Base-by-base conservation (phyloP, 305 asterid genomes). In the Fraxinus ornus region DNA sequence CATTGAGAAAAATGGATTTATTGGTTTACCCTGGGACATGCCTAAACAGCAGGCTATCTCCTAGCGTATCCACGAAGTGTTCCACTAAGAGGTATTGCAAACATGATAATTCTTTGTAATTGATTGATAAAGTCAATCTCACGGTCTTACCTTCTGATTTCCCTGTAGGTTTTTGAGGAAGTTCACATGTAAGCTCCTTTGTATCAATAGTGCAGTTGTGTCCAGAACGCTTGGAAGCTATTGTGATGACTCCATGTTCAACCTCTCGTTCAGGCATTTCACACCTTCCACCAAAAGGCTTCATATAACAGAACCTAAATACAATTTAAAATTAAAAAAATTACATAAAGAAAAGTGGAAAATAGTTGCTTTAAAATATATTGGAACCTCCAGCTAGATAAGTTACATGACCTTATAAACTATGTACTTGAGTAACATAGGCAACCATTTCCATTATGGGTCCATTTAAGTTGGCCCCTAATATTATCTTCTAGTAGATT, bases 291-390 rank as follows among this genome's bases (percentile, higher is more conserved):
- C 47, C 78, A 72, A 92, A 92, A n/a, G 97, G 97, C 84, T 79
- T 85, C 96, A 92, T 89, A 84, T 85, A 91, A 85, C 97, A 93
- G 88, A 93, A 93, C 96, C 96, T 91, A 75, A 70, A 81, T 75
- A 71, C 30, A 60, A 79, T 12, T 17, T n/a, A 55, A 68, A 83
- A 78, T 47, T 41, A 41, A 71, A 49, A 28, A 80, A 83, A 37
- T 35, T 55, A 71, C 39, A 77, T 79, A 37, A n/a, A 6, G 13
- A 57, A 44, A 76, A 60, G 66, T 52, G 66, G 44, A 32, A 37
- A 75, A 35, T 83, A 32, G 24, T 62, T 55, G 26, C 66, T 47
- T 62, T 76, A 19, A 62, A 57, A 55, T 44, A 75, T n/a, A 74
- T 57, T 19, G 36, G 39, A 26, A 71, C 9, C 22, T 15, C 28